phyloP scores from a whole-genome alignment of 371 early-diverging fungal species.

The Rhizopus stolonifer region DNA sequence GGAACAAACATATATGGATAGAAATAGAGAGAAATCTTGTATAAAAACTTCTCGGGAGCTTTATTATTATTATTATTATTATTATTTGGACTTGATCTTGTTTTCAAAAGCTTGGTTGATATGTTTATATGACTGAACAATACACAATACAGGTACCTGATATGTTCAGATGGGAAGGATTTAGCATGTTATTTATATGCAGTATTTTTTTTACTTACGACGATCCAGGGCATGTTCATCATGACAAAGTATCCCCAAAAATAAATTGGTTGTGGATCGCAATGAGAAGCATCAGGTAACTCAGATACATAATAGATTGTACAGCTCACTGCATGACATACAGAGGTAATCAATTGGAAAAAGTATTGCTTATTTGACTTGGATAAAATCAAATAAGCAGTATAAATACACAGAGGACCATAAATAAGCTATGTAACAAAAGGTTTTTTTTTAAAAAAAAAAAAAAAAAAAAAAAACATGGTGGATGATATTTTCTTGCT shows the following conservation, averaged over 20 bases:
- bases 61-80: too few species aligned
- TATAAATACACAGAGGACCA: constrained; percentile 75
- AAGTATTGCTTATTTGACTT: constrained; percentile 67
- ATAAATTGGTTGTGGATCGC: constrained; percentile 40
- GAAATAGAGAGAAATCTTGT: too few species aligned
- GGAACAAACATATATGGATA: too few species aligned
- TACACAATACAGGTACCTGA: not conserved
- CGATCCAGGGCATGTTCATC: constrained; percentile 47
- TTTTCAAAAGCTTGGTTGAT: not conserved
- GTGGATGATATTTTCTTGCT: too few species aligned
- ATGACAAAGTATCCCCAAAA: constrained; percentile 47
- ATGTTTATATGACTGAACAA: constrained; percentile 1
- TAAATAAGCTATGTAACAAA: constrained; percentile 54
- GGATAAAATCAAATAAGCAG: constrained; percentile 63
- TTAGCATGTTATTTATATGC: too few species aligned
- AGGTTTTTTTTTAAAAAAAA: not conserved
- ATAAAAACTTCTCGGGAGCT: too few species aligned
- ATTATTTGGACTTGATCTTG: not conserved
- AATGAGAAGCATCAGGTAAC: constrained; percentile 28
- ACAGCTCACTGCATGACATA: constrained; percentile 40
- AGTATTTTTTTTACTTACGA: constrained; percentile 24
- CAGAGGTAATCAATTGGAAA: constrained; percentile 62
- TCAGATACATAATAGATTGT: constrained; percentile 41
- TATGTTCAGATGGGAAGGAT: too few species aligned
- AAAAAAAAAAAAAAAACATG: not conserved